Conservation (phyloP, 1,139 yeast species). For the Nakaseomyces nivariensis region DNA sequence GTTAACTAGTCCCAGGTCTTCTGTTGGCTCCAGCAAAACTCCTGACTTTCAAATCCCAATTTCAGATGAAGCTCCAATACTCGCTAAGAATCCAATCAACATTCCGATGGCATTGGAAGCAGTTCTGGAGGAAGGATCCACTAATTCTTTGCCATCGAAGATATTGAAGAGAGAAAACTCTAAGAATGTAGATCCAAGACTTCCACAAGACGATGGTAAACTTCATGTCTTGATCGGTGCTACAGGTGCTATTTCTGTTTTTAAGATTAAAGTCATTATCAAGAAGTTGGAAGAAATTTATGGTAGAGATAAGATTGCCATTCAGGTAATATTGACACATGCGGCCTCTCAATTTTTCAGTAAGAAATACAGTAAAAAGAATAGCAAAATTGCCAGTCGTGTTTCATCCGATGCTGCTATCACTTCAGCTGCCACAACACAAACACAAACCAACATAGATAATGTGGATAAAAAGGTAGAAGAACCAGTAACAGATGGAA, state of each 20-base stretch:
- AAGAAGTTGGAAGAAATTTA: slow-evolving; percentile 69
- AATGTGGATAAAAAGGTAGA: neutral
- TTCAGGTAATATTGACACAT: slow-evolving; percentile 70
- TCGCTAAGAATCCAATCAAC: slow-evolving; percentile 2
- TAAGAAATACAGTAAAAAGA: slow-evolving; percentile 25
- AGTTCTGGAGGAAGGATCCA: slow-evolving; percentile 7
- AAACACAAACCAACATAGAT: neutral
- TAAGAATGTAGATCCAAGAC: slow-evolving; percentile 57
- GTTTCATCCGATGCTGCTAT: slow-evolving; percentile 3
- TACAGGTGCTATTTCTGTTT: slow-evolving; percentile 76
- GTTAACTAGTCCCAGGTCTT: slow-evolving; percentile 26
- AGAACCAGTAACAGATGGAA: neutral
- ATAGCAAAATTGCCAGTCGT: neutral
- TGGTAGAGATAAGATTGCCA: slow-evolving; percentile 55
- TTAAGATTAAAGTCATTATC: slow-evolving; percentile 63
- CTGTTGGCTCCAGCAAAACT: slow-evolving; percentile 3
- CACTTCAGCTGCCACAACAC: neutral
- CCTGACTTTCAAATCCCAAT: neutral
- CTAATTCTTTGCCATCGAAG: slow-evolving; percentile 5
- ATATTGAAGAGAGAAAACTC: slow-evolving; percentile 35
- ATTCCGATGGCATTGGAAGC: slow-evolving; percentile 8
- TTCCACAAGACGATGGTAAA: slow-evolving; percentile 85
- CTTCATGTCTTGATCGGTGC: slow-evolving; percentile 78
- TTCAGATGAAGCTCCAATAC: slow-evolving; percentile 6
- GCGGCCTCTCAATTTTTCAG: slow-evolving; percentile 74